A percentile compares a stretch with the other conserved stretches of the same genome.
Evolutionary conservation across 73 alveolate species (phyloP).

Genomic region (Paramecium biaurelia): DNA sequence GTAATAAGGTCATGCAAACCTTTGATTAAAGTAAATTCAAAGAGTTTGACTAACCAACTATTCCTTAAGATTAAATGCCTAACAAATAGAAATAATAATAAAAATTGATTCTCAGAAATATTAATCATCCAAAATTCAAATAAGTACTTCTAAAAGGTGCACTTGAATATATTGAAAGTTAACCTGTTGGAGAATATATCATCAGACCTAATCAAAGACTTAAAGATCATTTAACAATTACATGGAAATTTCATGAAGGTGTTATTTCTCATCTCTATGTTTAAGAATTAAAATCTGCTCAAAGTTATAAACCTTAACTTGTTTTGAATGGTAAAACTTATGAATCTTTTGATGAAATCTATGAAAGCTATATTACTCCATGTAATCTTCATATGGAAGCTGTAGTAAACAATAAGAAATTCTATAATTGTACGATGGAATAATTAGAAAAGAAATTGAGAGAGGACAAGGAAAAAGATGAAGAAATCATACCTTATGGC

Average conservation of each 20-base stretch:
- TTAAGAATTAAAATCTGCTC: conserved; percentile 80
- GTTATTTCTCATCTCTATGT: conserved; percentile 88
- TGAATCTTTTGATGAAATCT: conserved; percentile 89
- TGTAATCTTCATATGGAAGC: conserved; percentile 77
- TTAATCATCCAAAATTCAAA: conserved; percentile 84
- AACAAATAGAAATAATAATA: not conserved
- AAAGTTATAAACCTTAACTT: conserved; percentile 77
- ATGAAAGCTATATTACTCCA: conserved; percentile 85
- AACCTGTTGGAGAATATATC: conserved; percentile 89
- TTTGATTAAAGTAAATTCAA: not conserved
- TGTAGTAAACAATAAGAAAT: conserved; percentile 67
- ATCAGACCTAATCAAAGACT: conserved; percentile 91
- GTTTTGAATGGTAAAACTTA: conserved; percentile 76
- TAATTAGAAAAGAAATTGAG: conserved; percentile 73
- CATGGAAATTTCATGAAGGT: conserved; percentile 89
- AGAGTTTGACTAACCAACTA: not conserved
- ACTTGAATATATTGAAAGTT: conserved; percentile 71
- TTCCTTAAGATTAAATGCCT: not conserved
- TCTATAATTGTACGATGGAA: conserved; percentile 38
- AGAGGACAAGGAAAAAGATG: conserved; percentile 76
- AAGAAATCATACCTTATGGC: conserved; percentile 84
- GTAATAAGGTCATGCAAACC: not conserved
- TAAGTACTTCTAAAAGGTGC: conserved; percentile 80
- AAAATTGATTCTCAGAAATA: conserved; percentile 68
- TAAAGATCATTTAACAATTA: conserved; percentile 81